phyloP scores from a whole-genome alignment of 2,329 filamentous ascomycete species.

The Diplodia mutila region DNA sequence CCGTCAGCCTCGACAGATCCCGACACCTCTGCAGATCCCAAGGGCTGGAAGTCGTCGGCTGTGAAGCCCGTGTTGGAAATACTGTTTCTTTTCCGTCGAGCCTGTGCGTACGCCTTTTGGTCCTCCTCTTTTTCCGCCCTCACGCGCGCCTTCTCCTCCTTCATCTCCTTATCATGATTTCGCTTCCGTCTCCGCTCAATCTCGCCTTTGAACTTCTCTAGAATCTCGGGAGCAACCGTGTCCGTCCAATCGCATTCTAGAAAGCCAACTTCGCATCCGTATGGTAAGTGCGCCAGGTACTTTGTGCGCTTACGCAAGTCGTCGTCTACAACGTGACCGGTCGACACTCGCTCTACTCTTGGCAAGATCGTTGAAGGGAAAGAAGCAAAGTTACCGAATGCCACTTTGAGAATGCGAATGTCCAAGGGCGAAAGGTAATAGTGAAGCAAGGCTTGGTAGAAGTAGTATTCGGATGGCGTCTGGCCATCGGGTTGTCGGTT shows the following conservation, averaged over 20 bases:
- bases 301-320: constrained; percentile 80
- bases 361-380: constrained; percentile 88
- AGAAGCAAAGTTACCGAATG: constrained; percentile 78
- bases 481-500: constrained; percentile 46
- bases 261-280: constrained; percentile 89
- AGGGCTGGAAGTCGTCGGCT: constrained; percentile 51
- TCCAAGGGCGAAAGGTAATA: constrained; percentile 89
- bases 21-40: constrained; percentile 36
- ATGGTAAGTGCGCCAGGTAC: constrained; percentile 83
- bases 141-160: constrained; percentile 83
- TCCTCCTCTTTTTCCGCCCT: constrained; percentile 81
- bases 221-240: constrained; percentile 73
- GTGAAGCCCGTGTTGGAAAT: constrained; percentile 57
- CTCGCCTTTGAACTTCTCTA: constrained; percentile 76
- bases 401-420: constrained; percentile 87
- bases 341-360: constrained; percentile 85
- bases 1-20: constrained; percentile 38
- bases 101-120: constrained; percentile 66
- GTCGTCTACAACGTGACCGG: constrained; percentile 85
- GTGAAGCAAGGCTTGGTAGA: constrained; percentile 85
- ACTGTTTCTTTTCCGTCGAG: constrained; percentile 60
- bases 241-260: constrained; percentile 96
- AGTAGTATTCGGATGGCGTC: constrained; percentile 69
- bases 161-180: constrained; percentile 79
- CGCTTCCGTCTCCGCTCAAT: constrained; percentile 75